Percentiles rank a stretch among this genome's conserved stretches.
Evolutionary conservation across 805 yeast genomes (phyloP).

Genomic region (Pichia manshurica): DNA sequence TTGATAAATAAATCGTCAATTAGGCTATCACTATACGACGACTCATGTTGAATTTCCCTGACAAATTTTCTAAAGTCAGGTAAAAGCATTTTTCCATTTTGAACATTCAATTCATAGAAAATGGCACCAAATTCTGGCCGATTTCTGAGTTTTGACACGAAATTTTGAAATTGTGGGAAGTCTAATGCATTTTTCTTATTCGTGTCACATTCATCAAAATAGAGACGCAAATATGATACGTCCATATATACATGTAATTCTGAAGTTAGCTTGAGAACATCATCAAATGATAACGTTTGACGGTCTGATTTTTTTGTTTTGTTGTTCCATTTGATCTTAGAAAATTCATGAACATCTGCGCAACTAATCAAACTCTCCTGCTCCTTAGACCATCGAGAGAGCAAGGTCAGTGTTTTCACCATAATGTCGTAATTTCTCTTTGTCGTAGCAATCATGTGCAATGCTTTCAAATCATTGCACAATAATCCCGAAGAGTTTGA

Average conservation of each 20-base stretch:
- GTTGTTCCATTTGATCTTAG: constrained; percentile 7
- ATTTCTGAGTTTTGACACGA: constrained; percentile 61
- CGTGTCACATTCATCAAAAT: constrained; percentile 52
- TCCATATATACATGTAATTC: constrained; percentile 72
- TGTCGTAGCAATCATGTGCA: constrained; percentile 68
- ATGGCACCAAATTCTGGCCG: constrained; percentile 56
- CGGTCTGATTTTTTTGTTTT: constrained; percentile 6
- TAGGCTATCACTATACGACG: constrained; percentile 9
- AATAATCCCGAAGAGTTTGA: not conserved
- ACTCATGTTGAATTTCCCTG: constrained; percentile 34
- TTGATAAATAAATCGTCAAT: constrained; percentile 34
- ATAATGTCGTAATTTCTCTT: constrained; percentile 49
- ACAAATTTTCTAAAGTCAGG: constrained; percentile 41
- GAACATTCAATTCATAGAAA: constrained; percentile 23
- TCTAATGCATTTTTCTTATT: constrained; percentile 47
- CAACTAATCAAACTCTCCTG: constrained; percentile 11
- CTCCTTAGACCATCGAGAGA: constrained; percentile 34
- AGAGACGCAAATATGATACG: constrained; percentile 37
- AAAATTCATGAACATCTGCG: constrained; percentile 7
- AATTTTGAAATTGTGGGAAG: constrained; percentile 68
- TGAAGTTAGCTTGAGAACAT: constrained; percentile 58
- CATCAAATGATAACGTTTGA: constrained; percentile 48
- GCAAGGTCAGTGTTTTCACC: constrained; percentile 46
- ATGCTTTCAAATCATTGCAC: constrained; percentile 58
- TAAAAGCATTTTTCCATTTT: constrained; percentile 21